These are phyloP conservation scores for Lepidium sativum DNA, from an alignment of 345 rosid species.

Conservation along the genomic window DNA sequence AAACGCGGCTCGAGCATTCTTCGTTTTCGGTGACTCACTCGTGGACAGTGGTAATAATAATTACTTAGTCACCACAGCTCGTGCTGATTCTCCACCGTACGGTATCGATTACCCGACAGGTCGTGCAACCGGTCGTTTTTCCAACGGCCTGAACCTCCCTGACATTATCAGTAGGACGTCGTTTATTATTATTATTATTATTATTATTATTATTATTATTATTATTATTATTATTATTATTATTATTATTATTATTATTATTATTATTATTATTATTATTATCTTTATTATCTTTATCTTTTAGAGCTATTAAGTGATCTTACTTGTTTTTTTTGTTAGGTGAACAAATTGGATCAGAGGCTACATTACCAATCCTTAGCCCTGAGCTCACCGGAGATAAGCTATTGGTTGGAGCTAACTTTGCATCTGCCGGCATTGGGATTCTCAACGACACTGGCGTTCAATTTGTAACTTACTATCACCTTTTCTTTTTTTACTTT, in stretches of 20 bases:
- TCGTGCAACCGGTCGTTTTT: slow-evolving; percentile 65
- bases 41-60: slow-evolving; percentile 79
- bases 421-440: slow-evolving; percentile 88
- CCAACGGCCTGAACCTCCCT: slow-evolving; percentile 69
- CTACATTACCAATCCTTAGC: slow-evolving; percentile 65
- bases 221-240: too few species aligned
- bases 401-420: slow-evolving; percentile 71
- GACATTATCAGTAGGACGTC: slow-evolving; percentile 45
- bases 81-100: slow-evolving; percentile 65
- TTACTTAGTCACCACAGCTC: slow-evolving; percentile 57
- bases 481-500: neutral
- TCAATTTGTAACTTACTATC: slow-evolving; percentile 24
- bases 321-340: slow-evolving; percentile 28
- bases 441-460: slow-evolving; percentile 31
- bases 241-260: neutral
- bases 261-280: neutral
- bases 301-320: neutral
- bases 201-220: neutral
- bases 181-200: neutral
- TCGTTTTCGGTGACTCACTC: slow-evolving; percentile 71
- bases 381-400: slow-evolving; percentile 49
- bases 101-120: slow-evolving; percentile 66
- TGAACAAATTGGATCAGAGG: slow-evolving; percentile 43
- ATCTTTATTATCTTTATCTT: neutral
- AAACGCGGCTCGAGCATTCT: slow-evolving; percentile 52